Percentiles rank a stretch among this genome's conserved stretches.
Conservation (phyloP, 1,139 yeast species). For the Scheffersomyces illinoinensis region DNA sequence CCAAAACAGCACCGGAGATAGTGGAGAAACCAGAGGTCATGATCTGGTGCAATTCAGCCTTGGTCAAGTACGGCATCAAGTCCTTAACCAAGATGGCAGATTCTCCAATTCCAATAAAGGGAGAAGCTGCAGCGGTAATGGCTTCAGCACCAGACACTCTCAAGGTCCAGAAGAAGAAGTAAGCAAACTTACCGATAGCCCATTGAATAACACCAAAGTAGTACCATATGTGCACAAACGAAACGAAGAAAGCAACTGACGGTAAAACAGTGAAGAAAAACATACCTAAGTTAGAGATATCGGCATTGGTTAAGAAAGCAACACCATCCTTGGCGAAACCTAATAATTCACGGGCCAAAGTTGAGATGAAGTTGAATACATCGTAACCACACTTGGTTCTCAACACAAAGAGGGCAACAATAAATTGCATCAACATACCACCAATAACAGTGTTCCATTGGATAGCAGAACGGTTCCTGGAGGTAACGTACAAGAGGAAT, state of each 20-base stretch:
- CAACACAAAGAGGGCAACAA: slow-evolving; percentile 62
- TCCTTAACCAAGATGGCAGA: slow-evolving; percentile 64
- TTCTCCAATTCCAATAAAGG: slow-evolving; percentile 71
- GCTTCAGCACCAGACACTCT: slow-evolving; percentile 68
- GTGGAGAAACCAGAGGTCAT: slow-evolving; percentile 71
- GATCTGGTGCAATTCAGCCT: slow-evolving; percentile 65
- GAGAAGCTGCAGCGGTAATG: slow-evolving; percentile 69
- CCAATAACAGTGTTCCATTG: slow-evolving; percentile 65
- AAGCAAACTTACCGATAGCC: slow-evolving; percentile 60
- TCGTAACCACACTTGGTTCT: slow-evolving; percentile 64
- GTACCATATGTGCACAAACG: slow-evolving; percentile 62
- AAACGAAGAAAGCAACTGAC: slow-evolving; percentile 64
- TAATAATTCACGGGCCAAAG: slow-evolving; percentile 58
- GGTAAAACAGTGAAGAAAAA: slow-evolving; percentile 65
- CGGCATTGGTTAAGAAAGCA: slow-evolving; percentile 53
- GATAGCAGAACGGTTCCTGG: slow-evolving; percentile 46
- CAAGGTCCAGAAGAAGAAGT: slow-evolving; percentile 63
- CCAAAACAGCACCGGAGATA: slow-evolving; percentile 66
- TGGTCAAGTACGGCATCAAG: slow-evolving; percentile 60
- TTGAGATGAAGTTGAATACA: slow-evolving; percentile 61
- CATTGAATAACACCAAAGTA: slow-evolving; percentile 65
- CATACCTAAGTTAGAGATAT: slow-evolving; percentile 40
- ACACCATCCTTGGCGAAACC: slow-evolving; percentile 66
- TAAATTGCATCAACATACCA: slow-evolving; percentile 63
- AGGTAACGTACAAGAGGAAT: slow-evolving; percentile 46